Evolutionary conservation across 2,329 filamentous ascomycete species (phyloP), one percentile per base, ranked within the genome.

Genomic region (Epichloe festucae): DNA sequence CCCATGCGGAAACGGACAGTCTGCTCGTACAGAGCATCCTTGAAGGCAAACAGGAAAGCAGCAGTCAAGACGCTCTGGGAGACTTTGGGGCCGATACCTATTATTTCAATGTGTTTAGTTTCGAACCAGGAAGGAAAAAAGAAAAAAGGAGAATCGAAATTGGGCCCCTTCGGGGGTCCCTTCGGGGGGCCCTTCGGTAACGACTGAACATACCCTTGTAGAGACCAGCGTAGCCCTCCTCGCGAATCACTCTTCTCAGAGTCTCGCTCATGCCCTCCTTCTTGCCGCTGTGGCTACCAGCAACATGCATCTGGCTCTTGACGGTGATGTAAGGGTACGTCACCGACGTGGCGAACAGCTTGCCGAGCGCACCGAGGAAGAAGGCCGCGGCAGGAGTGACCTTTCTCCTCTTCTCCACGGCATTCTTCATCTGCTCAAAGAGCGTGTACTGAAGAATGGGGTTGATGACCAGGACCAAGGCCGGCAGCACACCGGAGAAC

Each of bases 271-370:
- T 85, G 59, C 85, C 86, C 70, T 94, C 86, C 70, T 85, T 85
- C 57, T 82, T 82, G n/a, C 79, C 78, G 56, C 82, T 82, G 62
- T 81, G 82, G 49, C 52, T 52, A 55, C 78, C 82, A 31, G 90
- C 89, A 55, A 98, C 89, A 67, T 98, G 93, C 82, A 95, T 95
- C 66, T 89, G 82, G 70, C 89, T 95, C 82, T 98, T 98, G 62
- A 98, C 86, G 4, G 93, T 98, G 67, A 98, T 97, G 67, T 98
- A 98, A 11, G 93, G 93, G 69, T 98, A 98, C 5, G 93, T 98
- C 62, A 97, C 87, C 55, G 77, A 82, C 3, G 93, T 98, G 23
- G 93, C 93, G 55, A 96, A 83, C 57, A 98, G 77, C 78, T 98
- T 98, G 68, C 93, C 90, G 35, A 97, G 65, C 2, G 93, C 93